phyloP scores from a whole-genome alignment of 768 basidiomycete genomes.

The Tulasnella sp. region DNA sequence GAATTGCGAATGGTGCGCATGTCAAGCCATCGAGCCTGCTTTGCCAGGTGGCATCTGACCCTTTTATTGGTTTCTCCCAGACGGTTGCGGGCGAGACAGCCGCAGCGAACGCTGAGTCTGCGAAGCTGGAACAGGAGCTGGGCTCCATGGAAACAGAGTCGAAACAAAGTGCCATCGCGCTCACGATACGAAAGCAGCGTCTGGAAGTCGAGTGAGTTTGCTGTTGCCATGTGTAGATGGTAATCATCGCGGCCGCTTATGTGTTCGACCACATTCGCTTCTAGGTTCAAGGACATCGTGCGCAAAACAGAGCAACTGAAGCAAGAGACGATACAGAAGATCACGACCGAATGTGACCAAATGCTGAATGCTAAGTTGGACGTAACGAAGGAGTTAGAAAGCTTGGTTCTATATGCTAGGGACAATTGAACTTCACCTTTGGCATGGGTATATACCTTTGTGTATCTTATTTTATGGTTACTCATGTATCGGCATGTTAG shows the following conservation, averaged over 20 bases:
- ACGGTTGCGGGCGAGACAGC: slow-evolving; percentile 67
- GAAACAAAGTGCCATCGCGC: slow-evolving; percentile 69
- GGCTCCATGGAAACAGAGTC: slow-evolving; percentile 67
- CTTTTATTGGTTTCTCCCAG: slow-evolving; percentile 29
- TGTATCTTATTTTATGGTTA: not conserved
- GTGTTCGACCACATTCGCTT: not conserved
- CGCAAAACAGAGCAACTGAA: slow-evolving; percentile 13
- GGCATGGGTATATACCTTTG: not conserved
- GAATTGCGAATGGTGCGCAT: slow-evolving; percentile 60
- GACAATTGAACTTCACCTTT: not conserved
- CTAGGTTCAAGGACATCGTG: slow-evolving; percentile 10
- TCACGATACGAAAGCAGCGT: slow-evolving; percentile 65
- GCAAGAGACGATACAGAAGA: slow-evolving; percentile 12
- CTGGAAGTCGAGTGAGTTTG: slow-evolving; percentile 60
- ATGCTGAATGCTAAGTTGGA: slow-evolving; percentile 13
- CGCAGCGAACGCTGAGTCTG: slow-evolving; percentile 54
- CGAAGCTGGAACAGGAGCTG: slow-evolving; percentile 58
- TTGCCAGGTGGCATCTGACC: not conserved
- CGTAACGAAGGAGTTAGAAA: slow-evolving; percentile 4
- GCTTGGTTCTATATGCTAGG: slow-evolving; percentile 6
- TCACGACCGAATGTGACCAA: slow-evolving; percentile 4
- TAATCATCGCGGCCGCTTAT: not conserved
- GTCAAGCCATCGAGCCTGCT: not conserved
- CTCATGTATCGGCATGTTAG: no score
- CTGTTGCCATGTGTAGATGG: not conserved